These are phyloP conservation scores for Platanthera zijinensis DNA, from an alignment of 106 monocot species.

Conservation along the genomic window DNA sequence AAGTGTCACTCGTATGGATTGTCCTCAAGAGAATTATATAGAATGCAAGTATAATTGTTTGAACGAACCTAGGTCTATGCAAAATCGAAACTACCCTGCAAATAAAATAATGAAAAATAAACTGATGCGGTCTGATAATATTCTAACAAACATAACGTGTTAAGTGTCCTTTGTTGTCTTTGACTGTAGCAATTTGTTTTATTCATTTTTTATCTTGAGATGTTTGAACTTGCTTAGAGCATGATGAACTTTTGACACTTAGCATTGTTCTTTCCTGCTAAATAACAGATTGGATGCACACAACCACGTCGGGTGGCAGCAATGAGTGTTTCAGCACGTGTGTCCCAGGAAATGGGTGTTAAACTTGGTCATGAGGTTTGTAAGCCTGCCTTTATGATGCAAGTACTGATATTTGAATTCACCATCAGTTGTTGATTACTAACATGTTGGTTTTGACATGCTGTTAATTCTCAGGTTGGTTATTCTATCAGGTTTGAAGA, in stretches of 20 bases:
- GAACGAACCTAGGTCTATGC: no score
- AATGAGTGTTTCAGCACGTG: constrained; percentile 87
- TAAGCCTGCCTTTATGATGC: not conserved
- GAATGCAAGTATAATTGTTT: no score
- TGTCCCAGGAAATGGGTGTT: constrained; percentile 89
- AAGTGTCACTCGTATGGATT: no score
- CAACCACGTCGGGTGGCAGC: constrained; percentile 93
- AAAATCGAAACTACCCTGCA: no score
- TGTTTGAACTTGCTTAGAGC: not conserved
- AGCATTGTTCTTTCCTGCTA: not conserved
- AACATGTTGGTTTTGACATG: not conserved
- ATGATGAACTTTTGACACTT: not conserved
- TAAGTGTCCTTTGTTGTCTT: not conserved
- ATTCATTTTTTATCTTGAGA: not conserved
- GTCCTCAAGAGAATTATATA: no score
- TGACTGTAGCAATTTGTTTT: not conserved
- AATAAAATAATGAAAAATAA: no score
- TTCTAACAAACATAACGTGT: no score
- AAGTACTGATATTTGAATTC: not conserved
- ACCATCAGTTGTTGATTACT: not conserved
- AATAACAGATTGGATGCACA: constrained; percentile 69
- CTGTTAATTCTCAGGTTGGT: constrained; percentile 55
- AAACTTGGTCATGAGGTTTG: constrained; percentile 89
- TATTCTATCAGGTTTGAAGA: constrained; percentile 99
- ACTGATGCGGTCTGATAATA: no score